Base-by-base conservation (phyloP, 208 protist genomes). In the Leishmania guyanensis region DNA sequence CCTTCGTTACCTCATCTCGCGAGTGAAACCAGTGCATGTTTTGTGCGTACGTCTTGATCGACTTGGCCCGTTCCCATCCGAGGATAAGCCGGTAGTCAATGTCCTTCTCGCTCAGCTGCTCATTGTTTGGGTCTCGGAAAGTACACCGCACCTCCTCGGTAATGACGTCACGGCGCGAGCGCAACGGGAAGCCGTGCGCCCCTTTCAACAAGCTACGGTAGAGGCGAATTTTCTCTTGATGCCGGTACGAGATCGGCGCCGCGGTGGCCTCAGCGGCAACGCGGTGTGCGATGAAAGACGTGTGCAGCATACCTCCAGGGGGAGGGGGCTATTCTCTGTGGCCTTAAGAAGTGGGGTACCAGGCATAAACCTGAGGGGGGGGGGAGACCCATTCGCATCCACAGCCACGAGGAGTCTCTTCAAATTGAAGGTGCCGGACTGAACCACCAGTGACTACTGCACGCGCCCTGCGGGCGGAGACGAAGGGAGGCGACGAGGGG, bases 21-120 rank as follows among this genome's bases (percentile, higher is more conserved):
- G 91, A 96, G 83, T 96, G 92, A 80, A 97, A 97, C 93, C 94
- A 97, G 86, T 97, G 90, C 94, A 97, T 97, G 84, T 97, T 97
- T 74, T 94, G 80, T 4, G 94, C 92, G 81, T 96, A 97, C n/a
- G 85, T 96, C 16, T 78, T 9, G 68, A 97, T 94, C 62, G 92
- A 84, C 5, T 83, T 88, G 1, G 90, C 90, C 12, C 92, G 88
- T 82, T 97, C 90, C 91, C 92, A 95, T 5, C 94, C 92, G n/a
- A 97, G 86, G 62, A 95, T 53, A 9, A 97, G 86, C 5, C 89
- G 81, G 78, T 95, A 95, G 78, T 97, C 94, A n/a, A 97, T 78
- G 60, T 95, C 88, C 39, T 86, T 78, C 29, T 84, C 85, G 17
- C 90, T 93, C 29, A 97, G 78, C 22, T 58, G 36, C 39, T 87